Conservation (phyloP, 768 basidiomycete genomes). For the Boletus eberwhitei region DNA sequence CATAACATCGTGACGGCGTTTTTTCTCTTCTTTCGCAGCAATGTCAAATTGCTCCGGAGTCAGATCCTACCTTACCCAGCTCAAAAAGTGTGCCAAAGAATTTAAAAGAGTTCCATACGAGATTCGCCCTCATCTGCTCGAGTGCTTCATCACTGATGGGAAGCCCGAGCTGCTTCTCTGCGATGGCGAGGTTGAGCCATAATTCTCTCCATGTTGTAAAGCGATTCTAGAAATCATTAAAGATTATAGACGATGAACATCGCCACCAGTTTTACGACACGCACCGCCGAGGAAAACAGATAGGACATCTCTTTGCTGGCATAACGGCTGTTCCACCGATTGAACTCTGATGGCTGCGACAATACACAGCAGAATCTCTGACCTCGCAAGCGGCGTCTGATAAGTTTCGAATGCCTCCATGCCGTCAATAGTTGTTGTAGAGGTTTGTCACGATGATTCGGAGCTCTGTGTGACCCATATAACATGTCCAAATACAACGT, state of each 20-base stretch:
- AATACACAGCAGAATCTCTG: slow-evolving; percentile 2
- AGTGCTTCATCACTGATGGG: slow-evolving; percentile 88
- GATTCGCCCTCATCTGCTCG: slow-evolving; percentile 89
- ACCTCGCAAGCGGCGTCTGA: slow-evolving; percentile 83
- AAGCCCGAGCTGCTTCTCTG: slow-evolving; percentile 93
- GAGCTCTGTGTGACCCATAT: neutral
- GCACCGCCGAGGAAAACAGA: slow-evolving; percentile 89
- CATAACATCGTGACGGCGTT: slow-evolving; percentile 98
- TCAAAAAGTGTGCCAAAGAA: neutral
- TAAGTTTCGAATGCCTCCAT: slow-evolving; percentile 73
- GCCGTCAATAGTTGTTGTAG: neutral
- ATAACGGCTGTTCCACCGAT: slow-evolving; percentile 69
- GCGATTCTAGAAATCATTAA: slow-evolving; percentile 59
- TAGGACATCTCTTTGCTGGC: slow-evolving; percentile 98
- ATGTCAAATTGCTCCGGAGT: slow-evolving; percentile 88
- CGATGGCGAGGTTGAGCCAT: slow-evolving; percentile 95
- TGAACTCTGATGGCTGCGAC: neutral
- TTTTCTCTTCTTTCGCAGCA: slow-evolving; percentile 95
- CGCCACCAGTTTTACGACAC: slow-evolving; percentile 22
- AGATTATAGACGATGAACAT: neutral
- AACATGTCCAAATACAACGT: neutral
- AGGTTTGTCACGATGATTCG: neutral
- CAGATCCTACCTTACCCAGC: slow-evolving; percentile 51
- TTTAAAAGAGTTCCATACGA: slow-evolving; percentile 44
- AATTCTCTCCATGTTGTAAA: slow-evolving; percentile 94